Conservation (phyloP, 2,329 filamentous ascomycete genomes). For the Lecanosticta acicola region DNA sequence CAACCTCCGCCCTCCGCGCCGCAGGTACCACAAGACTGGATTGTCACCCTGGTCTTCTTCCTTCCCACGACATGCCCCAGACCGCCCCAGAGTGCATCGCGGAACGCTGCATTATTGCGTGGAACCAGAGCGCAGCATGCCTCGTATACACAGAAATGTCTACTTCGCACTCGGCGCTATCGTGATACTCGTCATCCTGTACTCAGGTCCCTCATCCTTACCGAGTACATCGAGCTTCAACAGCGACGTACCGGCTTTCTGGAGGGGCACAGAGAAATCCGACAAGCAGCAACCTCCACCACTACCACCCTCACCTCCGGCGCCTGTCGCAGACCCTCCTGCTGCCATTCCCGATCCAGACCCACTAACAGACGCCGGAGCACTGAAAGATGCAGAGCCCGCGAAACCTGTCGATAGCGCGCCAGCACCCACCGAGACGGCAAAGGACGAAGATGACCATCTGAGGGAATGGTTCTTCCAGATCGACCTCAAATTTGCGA, state of each 20-base stretch:
- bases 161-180: conserved; percentile 1
- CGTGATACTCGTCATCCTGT: neutral
- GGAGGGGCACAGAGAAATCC: neutral
- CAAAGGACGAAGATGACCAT: neutral
- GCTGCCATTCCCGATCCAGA: neutral
- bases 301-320: neutral
- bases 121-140: neutral
- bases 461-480: neutral
- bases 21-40: neutral
- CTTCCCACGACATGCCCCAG: neutral
- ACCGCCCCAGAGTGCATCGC: neutral
- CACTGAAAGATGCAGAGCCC: neutral
- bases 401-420: neutral
- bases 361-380: neutral
- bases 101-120: neutral
- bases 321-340: neutral
- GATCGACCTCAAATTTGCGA: neutral
- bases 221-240: neutral
- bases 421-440: neutral
- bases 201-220: conserved; percentile 1
- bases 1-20: too few species aligned
- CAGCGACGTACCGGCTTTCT: neutral
- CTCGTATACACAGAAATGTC: neutral
- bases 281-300: neutral
- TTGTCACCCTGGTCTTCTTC: neutral